Evolutionary conservation across 2,329 filamentous ascomycete genomes (phyloP).

Genomic region (Atkinsonella hypoxylon): DNA sequence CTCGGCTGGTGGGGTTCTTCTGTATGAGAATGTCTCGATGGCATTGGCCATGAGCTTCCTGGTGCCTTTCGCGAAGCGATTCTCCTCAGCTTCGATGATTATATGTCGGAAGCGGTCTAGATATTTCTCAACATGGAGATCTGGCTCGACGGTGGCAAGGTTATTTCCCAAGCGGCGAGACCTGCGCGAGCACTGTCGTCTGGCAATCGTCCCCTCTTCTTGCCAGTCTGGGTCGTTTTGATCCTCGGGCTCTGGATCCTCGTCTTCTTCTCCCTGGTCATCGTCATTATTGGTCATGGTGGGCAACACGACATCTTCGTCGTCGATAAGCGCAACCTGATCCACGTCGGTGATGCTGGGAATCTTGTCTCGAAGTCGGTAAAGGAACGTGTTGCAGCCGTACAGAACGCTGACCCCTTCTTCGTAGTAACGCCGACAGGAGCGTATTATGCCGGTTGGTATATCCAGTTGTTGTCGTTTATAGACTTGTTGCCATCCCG

Average conservation of each 20-base stretch:
- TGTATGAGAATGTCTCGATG: slow-evolving; percentile 23
- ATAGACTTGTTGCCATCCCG: slow-evolving; percentile 22
- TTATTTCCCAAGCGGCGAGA: background rate
- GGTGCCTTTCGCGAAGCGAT: slow-evolving; percentile 19
- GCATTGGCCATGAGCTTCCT: slow-evolving; percentile 22
- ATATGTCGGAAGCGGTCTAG: slow-evolving; percentile 28
- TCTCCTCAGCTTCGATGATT: slow-evolving; percentile 30
- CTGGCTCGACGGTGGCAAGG: background rate
- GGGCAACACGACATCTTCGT: background rate
- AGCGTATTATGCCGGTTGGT: slow-evolving; percentile 24
- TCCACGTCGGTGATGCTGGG: slow-evolving; percentile 10
- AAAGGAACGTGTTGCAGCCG: slow-evolving; percentile 34
- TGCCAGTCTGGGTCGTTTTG: slow-evolving; percentile 10
- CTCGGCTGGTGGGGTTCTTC: slow-evolving; percentile 7
- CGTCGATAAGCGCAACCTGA: slow-evolving; percentile 9
- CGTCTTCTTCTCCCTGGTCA: slow-evolving; percentile 3
- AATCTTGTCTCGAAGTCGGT: slow-evolving; percentile 29
- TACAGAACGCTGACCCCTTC: slow-evolving; percentile 33
- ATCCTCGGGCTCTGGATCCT: slow-evolving; percentile 7
- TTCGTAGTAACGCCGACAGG: slow-evolving; percentile 20
- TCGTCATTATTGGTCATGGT: slow-evolving; percentile 3
- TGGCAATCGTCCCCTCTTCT: background rate
- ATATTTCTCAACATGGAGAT: slow-evolving; percentile 24
- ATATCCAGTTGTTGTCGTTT: slow-evolving; percentile 18
- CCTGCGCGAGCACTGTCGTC: background rate